Evolutionary conservation across 495 filamentous ascomycete genomes (phyloP), one percentile per base, ranked within the genome.

Genomic region (Staphylotrichum tortipilum): DNA sequence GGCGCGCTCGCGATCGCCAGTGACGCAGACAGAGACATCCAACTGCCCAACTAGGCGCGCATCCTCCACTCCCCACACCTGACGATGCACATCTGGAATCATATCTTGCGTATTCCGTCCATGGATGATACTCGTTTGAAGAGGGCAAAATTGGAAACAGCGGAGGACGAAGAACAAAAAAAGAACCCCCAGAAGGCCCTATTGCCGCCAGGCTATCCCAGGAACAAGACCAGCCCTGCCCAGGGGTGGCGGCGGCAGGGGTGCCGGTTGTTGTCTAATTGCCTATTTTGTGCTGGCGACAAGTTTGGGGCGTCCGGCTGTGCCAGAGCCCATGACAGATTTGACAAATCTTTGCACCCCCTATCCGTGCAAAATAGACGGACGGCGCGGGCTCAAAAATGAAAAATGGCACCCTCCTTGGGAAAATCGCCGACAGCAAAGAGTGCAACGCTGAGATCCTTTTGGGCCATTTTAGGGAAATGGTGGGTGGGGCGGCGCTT

Each of bases 341-440:
- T 7, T 38, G 34, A 39, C 33, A 39, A 38, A 29, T 38, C 34
- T 22, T 21, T 15, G 14, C 11, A 3, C 11, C 21, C 23, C 14
- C 19, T 15, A 1, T 21, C 11, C 17, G 9, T 19, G 17, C 4
- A 11, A 3, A 1, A 5, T 9, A 0, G 12, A 10, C 29, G 23
- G 19, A 10, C 14, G 17, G 5, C 4, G 3, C 23, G 19, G 43
- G 4, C 33, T 45, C 43, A 35, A 35, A 17, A 38, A n/a, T 35
- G 45, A 47, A 47, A 36, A 24, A 29, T 47, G 23, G 18, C 26
- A 12, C 45, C 21, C 10, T 9, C 10, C 34, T 47, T 8, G 24
- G 45, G 45, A 28, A 39, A 39, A 38, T 5, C 45, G 34, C 45
- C 45, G 45, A 39, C 30, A 31, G 34, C 17, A 11, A 28, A 39